Evolutionary conservation across 2,329 filamentous ascomycete species (phyloP), one percentile per base, ranked within the genome.

Genomic region (Lasiodiplodia theobromae): DNA sequence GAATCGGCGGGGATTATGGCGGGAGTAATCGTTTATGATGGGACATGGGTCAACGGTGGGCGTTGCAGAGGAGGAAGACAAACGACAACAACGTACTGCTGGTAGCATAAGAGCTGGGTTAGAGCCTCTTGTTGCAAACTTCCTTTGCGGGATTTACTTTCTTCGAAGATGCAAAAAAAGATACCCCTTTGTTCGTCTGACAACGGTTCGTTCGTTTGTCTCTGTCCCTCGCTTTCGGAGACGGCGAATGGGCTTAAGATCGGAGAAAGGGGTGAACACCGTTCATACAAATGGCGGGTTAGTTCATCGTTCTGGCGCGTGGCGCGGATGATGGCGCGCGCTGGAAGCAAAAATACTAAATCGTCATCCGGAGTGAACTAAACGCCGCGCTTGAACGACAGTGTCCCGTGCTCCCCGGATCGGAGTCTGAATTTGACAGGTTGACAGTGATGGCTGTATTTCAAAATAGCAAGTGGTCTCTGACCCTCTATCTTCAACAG

Each of bases 251-350:
- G 44, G 44, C 44, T 11, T 6, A 14, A 47, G 44, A 16, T 16
- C 51, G 51, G 51, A 25, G 8, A 53, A 18, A 47, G 57, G 57
- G 57, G 38, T 60, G 57, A 60, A 60, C 57, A 60, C 57, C 57
- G 57, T 47, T 25, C 23, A 44, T n/a, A 38, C 14, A 25, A 38
- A 16, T 23, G 57, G 12, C 57, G 57, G 57, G 57, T 60, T 60
- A 60, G 57, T 60, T 60, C 57, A 40, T 16, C 16, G 18, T 60
- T 47, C 57, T 38, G 57, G 37, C 37, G 37, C 14, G 12, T 12
- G 38, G 37, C 7, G 37, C 57, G 38, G 37, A 47, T 60, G 57
- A 47, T 28, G 54, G 31, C 34, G 54, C 16, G 18, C 54, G 54
- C 54, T 40, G 54, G 54, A 21, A 57, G 25, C 21, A 37, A 31